Base-by-base conservation (phyloP, 2,329 filamentous ascomycete genomes). In the Coniochaeta hoffmannii region DNA sequence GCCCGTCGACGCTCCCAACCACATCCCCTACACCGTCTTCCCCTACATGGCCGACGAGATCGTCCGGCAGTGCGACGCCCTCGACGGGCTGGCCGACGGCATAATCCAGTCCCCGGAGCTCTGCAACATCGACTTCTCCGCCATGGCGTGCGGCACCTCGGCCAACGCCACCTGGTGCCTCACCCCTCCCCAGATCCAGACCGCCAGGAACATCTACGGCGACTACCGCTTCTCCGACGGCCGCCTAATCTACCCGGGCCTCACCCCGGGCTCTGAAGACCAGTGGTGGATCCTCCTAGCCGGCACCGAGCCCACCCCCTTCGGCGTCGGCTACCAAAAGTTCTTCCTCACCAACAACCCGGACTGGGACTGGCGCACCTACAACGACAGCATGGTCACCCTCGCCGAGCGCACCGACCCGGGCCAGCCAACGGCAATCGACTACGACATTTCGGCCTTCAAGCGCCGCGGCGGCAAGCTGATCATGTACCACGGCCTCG, bases 11-110 rank as follows among this genome's bases (percentile, higher is more conserved):
- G 68, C 70, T 1, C 62, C 71, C 4, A 66, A 71, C 49, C 71
- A 76, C 57, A 75, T 81, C 36, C 64, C 73, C 0, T 56, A 68
- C 7, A 76, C 60, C 0, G 60, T 74, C n/a, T 76, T 79, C 61
- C 56, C 67, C 0, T 56, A 66, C 62, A 60, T 72, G 22, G 64
- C 59, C 2, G 65, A 64, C 0, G 75, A 76, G 44, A 73, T 76
- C 5, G 57, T 77, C 38, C 59, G 62, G 19, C 72, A 76, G 49
- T 82, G 79, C 60, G 79, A 82, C 59, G 60, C 59, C 7, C 69
- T 73, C 36, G 78, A 80, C 60, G 76, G 77, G 8, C 63, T 77
- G 1, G 63, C 68, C 3, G 78, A 81, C 59, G 68, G 66, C 26
- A 76, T 81, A 54, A 70, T 82, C 44, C 72, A 69, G 53, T 69